A percentile compares a stretch with the other conserved stretches of the same genome.
Evolutionary conservation across 768 basidiomycete species (phyloP).

Genomic region (Lactarius sp.): DNA sequence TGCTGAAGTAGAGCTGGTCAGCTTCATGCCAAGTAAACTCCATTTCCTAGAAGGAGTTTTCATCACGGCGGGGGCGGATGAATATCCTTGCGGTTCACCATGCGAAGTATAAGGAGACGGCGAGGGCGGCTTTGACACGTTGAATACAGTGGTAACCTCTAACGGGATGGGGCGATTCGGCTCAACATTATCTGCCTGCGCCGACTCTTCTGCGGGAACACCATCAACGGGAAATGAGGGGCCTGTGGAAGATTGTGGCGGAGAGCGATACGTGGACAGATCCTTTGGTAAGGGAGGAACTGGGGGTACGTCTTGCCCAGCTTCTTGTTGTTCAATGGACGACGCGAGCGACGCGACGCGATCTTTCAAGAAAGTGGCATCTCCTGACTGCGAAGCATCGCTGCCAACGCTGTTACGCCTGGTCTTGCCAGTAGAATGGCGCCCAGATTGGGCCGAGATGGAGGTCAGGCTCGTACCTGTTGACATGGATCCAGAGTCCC

Average conservation of each 20-base stretch:
- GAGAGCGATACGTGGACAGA: conserved; percentile 69
- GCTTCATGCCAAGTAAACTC: conserved; percentile 81
- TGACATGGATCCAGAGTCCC: conserved; percentile 83
- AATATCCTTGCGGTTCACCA: conserved; percentile 33
- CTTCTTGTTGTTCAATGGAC: conserved; percentile 57
- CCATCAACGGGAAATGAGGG: conserved; percentile 43
- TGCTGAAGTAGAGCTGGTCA: conserved; percentile 61
- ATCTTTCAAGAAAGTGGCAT: conserved; percentile 59
- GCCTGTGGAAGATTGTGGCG: conserved; percentile 55
- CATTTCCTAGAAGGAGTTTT: conserved; percentile 95
- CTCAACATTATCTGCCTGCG: conserved; percentile 43
- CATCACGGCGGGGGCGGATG: conserved; percentile 43
- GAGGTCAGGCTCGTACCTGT: conserved; percentile 75
- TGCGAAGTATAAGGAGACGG: conserved; percentile 29
- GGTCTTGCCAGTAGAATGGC: conserved; percentile 60
- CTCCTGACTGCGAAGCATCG: conserved; percentile 70
- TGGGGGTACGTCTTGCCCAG: conserved; percentile 67
- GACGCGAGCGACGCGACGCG: conserved; percentile 57
- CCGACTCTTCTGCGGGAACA: conserved; percentile 37
- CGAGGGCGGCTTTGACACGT: conserved; percentile 30
- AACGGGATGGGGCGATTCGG: conserved; percentile 46
- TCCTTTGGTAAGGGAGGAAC: conserved; percentile 93
- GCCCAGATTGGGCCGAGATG: conserved; percentile 62
- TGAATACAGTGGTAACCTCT: conserved; percentile 45
- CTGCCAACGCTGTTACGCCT: conserved; percentile 82